Evolutionary conservation across 805 yeast species (phyloP).

Genomic region (Barnettozyma siamensis): DNA sequence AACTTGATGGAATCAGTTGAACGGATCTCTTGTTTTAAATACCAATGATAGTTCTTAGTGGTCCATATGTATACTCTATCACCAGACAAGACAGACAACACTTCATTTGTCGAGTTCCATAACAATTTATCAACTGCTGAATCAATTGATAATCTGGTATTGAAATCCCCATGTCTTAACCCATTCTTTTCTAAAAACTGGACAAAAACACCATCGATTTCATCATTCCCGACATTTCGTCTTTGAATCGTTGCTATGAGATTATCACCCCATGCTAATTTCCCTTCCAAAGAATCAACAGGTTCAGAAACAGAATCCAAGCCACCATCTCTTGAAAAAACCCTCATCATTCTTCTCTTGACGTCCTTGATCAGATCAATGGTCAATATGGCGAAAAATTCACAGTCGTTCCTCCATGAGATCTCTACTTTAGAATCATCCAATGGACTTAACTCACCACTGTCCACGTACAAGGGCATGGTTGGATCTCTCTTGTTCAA

Average conservation of each 20-base stretch:
- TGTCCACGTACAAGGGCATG: constrained; percentile 63
- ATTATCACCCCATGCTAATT: constrained; percentile 85
- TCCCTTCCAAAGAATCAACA: constrained; percentile 71
- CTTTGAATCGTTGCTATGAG: constrained; percentile 79
- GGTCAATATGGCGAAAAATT: constrained; percentile 64
- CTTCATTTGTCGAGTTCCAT: constrained; percentile 82
- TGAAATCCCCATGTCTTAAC: constrained; percentile 80
- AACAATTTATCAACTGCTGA: constrained; percentile 45
- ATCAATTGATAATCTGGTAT: constrained; percentile 52
- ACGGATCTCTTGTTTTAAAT: constrained; percentile 72
- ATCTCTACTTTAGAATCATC: constrained; percentile 48
- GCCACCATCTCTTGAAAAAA: constrained; percentile 72
- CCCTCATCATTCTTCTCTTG: constrained; percentile 72
- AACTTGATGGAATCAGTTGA: constrained; percentile 29
- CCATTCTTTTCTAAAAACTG: constrained; percentile 93
- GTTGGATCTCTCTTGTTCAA: constrained; percentile 83
- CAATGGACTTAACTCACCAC: constrained; percentile 52
- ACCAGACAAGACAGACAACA: constrained; percentile 60
- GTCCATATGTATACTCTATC: constrained; percentile 84
- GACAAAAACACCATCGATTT: constrained; percentile 42
- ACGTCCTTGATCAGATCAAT: constrained; percentile 38
- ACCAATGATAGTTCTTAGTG: constrained; percentile 92
- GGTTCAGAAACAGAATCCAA: constrained; percentile 86
- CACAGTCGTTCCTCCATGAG: constrained; percentile 97
- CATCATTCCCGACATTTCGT: constrained; percentile 36